These are phyloP conservation scores for Camelina neglecta DNA, from an alignment of 345 rosid genomes.

Conservation along the genomic window DNA sequence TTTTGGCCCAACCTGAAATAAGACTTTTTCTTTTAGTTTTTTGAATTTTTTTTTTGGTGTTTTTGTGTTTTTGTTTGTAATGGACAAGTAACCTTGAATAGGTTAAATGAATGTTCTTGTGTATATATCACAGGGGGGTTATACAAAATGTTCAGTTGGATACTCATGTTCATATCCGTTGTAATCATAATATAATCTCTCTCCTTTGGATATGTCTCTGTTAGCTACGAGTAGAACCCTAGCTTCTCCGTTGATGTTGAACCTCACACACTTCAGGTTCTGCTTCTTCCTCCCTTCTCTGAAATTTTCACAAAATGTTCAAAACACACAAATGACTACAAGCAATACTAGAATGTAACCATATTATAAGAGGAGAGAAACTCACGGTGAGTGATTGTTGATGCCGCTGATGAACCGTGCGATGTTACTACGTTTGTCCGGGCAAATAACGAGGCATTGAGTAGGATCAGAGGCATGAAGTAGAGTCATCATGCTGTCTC, in stretches of 20 bases:
- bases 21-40: background rate
- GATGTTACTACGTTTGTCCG: slow-evolving; percentile 76
- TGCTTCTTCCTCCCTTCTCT: slow-evolving; percentile 97
- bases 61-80: too few relatives aligned
- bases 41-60: too few relatives aligned
- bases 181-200: slow-evolving; percentile 91
- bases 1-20: slow-evolving; percentile 7
- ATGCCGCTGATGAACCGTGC: slow-evolving; percentile 94
- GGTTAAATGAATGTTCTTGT: background rate
- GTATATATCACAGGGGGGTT: slow-evolving; percentile 15
- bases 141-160: slow-evolving; percentile 95
- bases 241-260: slow-evolving; percentile 74
- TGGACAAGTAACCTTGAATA: background rate
- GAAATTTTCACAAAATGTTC: slow-evolving; percentile 41
- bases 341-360: slow-evolving; percentile 2
- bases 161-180: slow-evolving; percentile 90
- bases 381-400: slow-evolving; percentile 90
- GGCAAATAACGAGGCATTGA: slow-evolving; percentile 88
- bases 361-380: slow-evolving; percentile 27
- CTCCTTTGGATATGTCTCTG: slow-evolving; percentile 79
- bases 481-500: slow-evolving; percentile 97
- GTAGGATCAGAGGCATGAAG: slow-evolving; percentile 65
- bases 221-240: slow-evolving; percentile 88
- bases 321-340: slow-evolving; percentile 11
- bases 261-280: slow-evolving; percentile 93